phyloP scores from a whole-genome alignment of 352 stramenopile genomes.

The Poterioochromonas sp. region DNA sequence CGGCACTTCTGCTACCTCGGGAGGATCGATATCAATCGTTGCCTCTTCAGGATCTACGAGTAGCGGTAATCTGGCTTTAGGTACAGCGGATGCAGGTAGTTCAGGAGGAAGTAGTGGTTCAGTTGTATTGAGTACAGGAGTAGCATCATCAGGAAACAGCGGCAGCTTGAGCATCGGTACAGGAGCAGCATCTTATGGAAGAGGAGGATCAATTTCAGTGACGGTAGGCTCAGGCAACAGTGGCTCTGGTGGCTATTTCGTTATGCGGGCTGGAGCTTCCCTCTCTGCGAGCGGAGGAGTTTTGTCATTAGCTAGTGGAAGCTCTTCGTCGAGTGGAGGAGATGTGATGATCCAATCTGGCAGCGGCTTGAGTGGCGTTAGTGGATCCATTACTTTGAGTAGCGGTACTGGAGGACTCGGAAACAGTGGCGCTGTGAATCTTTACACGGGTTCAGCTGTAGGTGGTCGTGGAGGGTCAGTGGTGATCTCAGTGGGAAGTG shows the following conservation, averaged over 20 bases:
- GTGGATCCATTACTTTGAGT: neutral
- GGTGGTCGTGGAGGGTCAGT: neutral
- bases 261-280: neutral
- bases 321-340: neutral
- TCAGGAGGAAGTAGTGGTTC: neutral
- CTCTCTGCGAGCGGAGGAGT: conserved; percentile 52
- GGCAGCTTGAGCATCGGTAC: neutral
- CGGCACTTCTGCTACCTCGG: neutral
- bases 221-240: neutral
- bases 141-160: too few relatives aligned
- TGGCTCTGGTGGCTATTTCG: conserved; percentile 1
- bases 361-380: neutral
- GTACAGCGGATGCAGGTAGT: neutral
- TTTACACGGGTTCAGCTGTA: neutral
- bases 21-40: neutral
- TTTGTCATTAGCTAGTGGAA: conserved; percentile 42
- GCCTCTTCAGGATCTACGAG: neutral
- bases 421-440: neutral
- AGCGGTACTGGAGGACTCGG: neutral
- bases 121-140: conserved; percentile 24
- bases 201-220: neutral
- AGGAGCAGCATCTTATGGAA: neutral
- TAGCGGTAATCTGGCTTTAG: neutral
- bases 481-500: neutral
- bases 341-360: conserved; percentile 16